Base-by-base conservation (phyloP, 169 alveolate species). In the Perkinsus marinus region DNA sequence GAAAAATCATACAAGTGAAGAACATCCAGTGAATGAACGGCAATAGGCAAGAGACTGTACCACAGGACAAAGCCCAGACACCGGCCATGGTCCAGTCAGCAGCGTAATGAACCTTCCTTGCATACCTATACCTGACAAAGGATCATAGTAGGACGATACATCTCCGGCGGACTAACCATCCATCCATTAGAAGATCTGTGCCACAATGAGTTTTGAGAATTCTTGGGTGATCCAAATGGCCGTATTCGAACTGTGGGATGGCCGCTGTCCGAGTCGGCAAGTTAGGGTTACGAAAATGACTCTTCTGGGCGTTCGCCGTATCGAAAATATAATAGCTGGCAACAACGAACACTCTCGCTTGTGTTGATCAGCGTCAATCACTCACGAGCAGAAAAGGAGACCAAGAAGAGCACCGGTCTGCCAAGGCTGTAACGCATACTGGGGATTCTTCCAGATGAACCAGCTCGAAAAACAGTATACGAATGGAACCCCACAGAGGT, bases 401-500 rank as follows among this genome's bases (percentile, higher is more conserved):
- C 68, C 39, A 17, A 68, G 68, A 22, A 68, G 93, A 0, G 26
- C 36, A 34, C 43, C 39, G 19, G 79, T 57, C 34, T 57, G 79
- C 79, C 79, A 57, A 26, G 79, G 79, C 79, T 57, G 26, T 2
- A 57, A 30, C 37, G 79, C 22, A 22, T 36, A 30, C 30, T 38
- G 36, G 13, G 92, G 92, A 17, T 92, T 68, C 39, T 92, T 79
- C 39, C 68, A 43, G 0, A 92, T 68, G 91, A 90, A 92, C 41
- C 41, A 89, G 30, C 93, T 38, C n/a, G 90, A 92, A 37, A 92
- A 92, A 39, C 91, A 41, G 68, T 92, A 92, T 0, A 68, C 91
- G 57, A 46, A 92, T n/a, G 93, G 93, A 5, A 92, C 91, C 39
- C 93, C 93, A 0, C 93, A 91, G 36, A 92, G 90, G 37, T 92